Evolutionary conservation across 169 alveolate species (phyloP).

Genomic region (Toxoplasma gondii): DNA sequence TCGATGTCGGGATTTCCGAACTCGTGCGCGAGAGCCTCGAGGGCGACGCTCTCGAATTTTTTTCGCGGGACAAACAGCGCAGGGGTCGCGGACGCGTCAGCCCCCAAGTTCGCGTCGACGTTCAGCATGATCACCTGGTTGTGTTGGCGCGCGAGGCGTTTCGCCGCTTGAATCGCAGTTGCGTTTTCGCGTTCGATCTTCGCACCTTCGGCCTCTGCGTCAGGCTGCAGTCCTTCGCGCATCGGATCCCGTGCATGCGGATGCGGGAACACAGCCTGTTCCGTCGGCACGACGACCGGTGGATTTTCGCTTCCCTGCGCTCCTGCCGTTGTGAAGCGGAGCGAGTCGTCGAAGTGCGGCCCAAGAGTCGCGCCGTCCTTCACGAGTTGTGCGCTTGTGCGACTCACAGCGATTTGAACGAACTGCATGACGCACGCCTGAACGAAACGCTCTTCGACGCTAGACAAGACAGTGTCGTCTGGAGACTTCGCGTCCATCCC

Average conservation of each 20-base stretch:
- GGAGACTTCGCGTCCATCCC: neutral
- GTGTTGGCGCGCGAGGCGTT: constrained; percentile 36
- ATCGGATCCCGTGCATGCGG: neutral
- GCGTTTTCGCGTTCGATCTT: neutral
- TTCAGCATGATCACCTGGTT: constrained; percentile 21
- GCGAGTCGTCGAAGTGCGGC: neutral
- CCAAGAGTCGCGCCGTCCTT: constrained; percentile 24
- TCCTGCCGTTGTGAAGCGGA: neutral
- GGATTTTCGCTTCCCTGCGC: neutral
- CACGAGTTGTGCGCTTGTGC: neutral
- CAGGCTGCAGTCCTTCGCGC: neutral
- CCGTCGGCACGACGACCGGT: neutral
- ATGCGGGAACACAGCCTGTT: neutral
- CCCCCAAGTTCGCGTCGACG: constrained; percentile 26
- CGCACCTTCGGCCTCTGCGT: constrained; percentile 20
- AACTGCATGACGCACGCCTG: neutral
- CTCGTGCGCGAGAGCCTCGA: constrained; percentile 23
- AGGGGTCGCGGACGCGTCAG: constrained; percentile 47
- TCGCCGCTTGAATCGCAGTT: neutral
- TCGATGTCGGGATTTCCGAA: constrained; percentile 37
- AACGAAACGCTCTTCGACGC: constrained; percentile 20
- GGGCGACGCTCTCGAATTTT: neutral
- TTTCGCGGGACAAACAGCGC: constrained; percentile 10
- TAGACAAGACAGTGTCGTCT: neutral
- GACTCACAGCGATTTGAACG: constrained; percentile 9